phyloP scores from a whole-genome alignment of 192 early-diverging fungal species.

The Coemansia sp. region DNA sequence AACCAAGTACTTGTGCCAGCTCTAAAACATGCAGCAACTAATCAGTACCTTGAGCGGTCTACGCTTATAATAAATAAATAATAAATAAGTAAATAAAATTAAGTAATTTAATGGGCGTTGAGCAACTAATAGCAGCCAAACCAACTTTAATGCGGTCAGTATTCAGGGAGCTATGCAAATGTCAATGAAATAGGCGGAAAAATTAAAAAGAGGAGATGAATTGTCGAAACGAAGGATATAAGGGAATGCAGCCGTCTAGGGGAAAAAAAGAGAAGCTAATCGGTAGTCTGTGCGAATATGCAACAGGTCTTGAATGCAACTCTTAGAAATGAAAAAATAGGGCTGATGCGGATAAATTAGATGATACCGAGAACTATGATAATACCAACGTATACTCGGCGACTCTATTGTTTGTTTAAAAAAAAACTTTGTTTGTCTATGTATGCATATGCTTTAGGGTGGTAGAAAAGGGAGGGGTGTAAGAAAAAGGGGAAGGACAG shows the following conservation, averaged over 20 bases:
- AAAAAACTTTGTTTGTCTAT: background rate
- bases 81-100: background rate
- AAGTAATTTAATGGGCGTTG: background rate
- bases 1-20: background rate
- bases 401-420: background rate
- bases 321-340: background rate
- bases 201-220: background rate
- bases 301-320: background rate
- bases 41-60: background rate
- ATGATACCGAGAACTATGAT: conserved; percentile 7
- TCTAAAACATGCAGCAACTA: background rate
- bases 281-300: conserved; percentile 9
- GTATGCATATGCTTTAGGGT: background rate
- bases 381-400: conserved; percentile 10
- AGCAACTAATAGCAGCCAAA: background rate
- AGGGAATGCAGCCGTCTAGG: background rate
- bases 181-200: background rate
- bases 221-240: background rate
- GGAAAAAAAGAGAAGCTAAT: background rate
- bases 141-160: background rate
- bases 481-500: background rate
- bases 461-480: background rate
- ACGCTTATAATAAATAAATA: conserved; percentile 2
- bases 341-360: background rate
- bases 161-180: background rate